Evolutionary conservation across 73 alveolate genomes (phyloP).

Genomic region (Breviolum minutum): DNA sequence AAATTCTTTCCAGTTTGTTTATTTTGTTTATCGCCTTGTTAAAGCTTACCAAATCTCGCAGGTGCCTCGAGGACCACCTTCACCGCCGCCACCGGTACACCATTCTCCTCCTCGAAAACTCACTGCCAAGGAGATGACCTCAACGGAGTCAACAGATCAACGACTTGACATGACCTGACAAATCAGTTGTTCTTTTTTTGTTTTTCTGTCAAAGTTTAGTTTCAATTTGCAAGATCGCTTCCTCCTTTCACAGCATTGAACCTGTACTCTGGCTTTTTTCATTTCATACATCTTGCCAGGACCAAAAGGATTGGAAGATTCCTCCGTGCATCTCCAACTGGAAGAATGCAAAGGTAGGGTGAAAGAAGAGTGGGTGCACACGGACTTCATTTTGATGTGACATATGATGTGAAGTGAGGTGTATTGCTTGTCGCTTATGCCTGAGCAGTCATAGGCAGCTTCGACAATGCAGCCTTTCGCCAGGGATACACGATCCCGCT

Average conservation of each 20-base stretch:
- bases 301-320: slow-evolving; percentile 99
- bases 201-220: not conserved
- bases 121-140: slow-evolving; percentile 62
- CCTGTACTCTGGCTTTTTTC: not conserved
- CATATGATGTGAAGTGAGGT: too few relatives aligned
- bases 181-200: too few relatives aligned
- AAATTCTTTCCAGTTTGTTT: not conserved
- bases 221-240: not conserved
- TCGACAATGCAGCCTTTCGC: not conserved
- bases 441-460: not conserved
- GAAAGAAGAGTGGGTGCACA: not conserved
- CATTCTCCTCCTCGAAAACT: slow-evolving; percentile 97
- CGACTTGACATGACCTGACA: too few relatives aligned
- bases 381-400: too few relatives aligned
- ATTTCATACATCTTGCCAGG: slow-evolving; percentile 95
- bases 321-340: slow-evolving; percentile 99
- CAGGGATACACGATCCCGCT: slow-evolving; percentile 99
- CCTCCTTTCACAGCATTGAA: not conserved
- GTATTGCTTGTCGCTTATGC: not conserved
- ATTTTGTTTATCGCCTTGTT: not conserved
- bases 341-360: slow-evolving; percentile 98
- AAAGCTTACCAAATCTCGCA: not conserved
- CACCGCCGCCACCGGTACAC: slow-evolving; percentile 97
- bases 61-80: slow-evolving; percentile 97
- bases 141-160: not conserved